phyloP scores from a whole-genome alignment of 2,329 filamentous ascomycete species.

The Aspergillus glaucus region DNA sequence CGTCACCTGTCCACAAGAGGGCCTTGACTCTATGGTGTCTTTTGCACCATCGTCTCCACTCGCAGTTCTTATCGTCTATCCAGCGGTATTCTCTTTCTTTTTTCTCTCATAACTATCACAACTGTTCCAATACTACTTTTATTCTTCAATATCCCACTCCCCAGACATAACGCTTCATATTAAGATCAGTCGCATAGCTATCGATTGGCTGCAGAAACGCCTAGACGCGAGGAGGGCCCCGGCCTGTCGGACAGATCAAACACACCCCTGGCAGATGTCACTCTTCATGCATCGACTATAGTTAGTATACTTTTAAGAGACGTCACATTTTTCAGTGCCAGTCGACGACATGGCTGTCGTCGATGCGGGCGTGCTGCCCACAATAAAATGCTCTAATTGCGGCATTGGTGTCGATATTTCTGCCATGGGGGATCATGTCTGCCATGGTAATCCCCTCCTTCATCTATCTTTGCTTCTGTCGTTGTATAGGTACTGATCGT shows the following conservation, averaged over 20 bases:
- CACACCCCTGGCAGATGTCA: background rate
- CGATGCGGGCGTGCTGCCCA: slow-evolving; percentile 66
- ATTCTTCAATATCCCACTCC: background rate
- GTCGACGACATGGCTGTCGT: slow-evolving; percentile 34
- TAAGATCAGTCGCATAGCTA: background rate
- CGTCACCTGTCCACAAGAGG: background rate
- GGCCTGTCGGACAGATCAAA: background rate
- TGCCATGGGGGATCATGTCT: slow-evolving; percentile 79
- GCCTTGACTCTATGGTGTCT: background rate
- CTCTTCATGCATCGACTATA: background rate
- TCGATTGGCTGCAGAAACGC: background rate
- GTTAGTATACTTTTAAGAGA: background rate
- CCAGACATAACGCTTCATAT: background rate
- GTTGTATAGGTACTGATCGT: slow-evolving; percentile 3
- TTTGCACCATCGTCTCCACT: background rate
- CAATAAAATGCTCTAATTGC: slow-evolving; percentile 83
- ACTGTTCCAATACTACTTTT: background rate
- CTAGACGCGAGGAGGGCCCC: background rate
- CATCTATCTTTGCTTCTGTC: background rate
- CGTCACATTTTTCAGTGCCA: slow-evolving; percentile 42
- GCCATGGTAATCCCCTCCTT: slow-evolving; percentile 32
- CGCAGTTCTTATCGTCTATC: background rate
- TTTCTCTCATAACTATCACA: background rate
- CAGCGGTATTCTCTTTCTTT: background rate
- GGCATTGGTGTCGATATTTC: slow-evolving; percentile 73